These are phyloP conservation scores for Malus fusca DNA, from an alignment of 306 rosid species.

Conservation along the genomic window DNA sequence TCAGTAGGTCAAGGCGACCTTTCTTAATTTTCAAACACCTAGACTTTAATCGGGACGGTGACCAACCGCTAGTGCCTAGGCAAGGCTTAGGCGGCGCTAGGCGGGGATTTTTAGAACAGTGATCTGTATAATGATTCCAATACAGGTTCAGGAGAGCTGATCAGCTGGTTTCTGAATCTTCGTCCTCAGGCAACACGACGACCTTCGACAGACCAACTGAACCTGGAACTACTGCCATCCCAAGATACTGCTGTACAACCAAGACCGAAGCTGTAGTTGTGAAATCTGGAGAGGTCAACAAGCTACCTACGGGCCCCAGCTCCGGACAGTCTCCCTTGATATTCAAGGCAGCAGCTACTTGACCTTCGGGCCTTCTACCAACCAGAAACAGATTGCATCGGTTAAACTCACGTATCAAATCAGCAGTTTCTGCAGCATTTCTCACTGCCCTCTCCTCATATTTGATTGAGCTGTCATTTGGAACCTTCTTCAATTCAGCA, in stretches of 20 bases:
- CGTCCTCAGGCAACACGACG: slow-evolving; percentile 14
- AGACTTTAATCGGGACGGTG: too few species aligned
- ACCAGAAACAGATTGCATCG: slow-evolving; percentile 44
- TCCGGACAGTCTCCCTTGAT: slow-evolving; percentile 39
- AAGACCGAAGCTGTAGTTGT: slow-evolving; percentile 43
- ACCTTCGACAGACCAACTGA: neutral
- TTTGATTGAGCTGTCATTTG: slow-evolving; percentile 17
- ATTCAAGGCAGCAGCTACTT: slow-evolving; percentile 23
- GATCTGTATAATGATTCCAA: neutral
- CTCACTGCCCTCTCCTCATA: slow-evolving; percentile 32
- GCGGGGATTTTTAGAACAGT: too few species aligned
- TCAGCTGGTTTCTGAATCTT: slow-evolving; percentile 2
- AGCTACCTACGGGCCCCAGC: slow-evolving; percentile 48
- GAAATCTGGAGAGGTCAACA: slow-evolving; percentile 35
- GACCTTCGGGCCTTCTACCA: slow-evolving; percentile 42
- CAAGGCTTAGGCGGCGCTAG: too few species aligned
- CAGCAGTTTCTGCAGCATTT: slow-evolving; percentile 21
- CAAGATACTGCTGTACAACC: slow-evolving; percentile 47
- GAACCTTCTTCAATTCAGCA: slow-evolving; percentile 24
- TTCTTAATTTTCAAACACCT: too few species aligned
- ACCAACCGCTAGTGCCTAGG: too few species aligned
- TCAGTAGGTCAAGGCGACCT: too few species aligned
- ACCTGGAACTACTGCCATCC: neutral
- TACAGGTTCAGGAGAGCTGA: neutral
- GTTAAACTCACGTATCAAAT: slow-evolving; percentile 16